phyloP scores from a whole-genome alignment of 306 rosid genomes.

The Leucaena leucocephala region DNA sequence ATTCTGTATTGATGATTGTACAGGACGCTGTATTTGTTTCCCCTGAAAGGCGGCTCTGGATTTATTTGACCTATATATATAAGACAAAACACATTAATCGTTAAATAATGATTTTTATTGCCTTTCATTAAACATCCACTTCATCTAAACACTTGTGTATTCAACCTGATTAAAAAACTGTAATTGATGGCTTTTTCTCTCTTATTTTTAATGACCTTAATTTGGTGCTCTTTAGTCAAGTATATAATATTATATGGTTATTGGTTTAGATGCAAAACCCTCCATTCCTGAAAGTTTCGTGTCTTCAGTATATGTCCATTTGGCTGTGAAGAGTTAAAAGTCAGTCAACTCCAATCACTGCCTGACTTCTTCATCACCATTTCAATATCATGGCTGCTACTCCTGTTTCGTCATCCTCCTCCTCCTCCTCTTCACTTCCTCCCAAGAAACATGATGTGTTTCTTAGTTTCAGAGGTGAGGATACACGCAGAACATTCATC shows the following conservation, averaged over 20 bases:
- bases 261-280: background rate
- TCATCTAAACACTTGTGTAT: background rate
- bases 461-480: conserved; percentile 21
- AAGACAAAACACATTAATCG: background rate
- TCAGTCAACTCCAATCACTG: background rate
- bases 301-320: background rate
- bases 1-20: background rate
- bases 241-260: background rate
- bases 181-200: background rate
- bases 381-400: background rate
- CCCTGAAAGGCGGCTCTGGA: background rate
- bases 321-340: background rate
- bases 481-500: background rate
- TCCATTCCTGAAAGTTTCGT: background rate
- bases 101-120: background rate
- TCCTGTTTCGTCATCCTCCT: background rate
- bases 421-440: background rate
- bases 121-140: background rate
- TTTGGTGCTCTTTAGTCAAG: background rate
- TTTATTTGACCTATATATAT: background rate
- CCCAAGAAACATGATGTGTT: conserved; percentile 26
- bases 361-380: background rate
- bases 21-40: background rate
- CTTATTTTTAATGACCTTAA: background rate
- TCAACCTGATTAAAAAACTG: background rate